Evolutionary conservation across 2,329 filamentous ascomycete species (phyloP).

Genomic region (Cryphonectria radicalis): DNA sequence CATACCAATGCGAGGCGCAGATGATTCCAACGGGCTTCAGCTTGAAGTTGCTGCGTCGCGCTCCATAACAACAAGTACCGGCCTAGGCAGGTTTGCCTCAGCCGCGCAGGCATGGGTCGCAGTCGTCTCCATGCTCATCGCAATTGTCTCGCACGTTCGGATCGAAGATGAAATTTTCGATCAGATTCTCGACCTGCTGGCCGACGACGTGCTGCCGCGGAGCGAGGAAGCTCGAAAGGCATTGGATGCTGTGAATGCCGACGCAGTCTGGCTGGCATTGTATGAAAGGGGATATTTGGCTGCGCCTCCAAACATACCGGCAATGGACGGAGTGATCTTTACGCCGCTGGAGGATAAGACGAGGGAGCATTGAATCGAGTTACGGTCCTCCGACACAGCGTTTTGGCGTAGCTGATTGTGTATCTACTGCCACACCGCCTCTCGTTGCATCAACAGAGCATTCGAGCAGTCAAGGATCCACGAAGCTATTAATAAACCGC

Average conservation of each 20-base stretch:
- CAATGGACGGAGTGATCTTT: slow-evolving; percentile 50
- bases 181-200: slow-evolving; percentile 68
- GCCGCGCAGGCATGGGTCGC: slow-evolving; percentile 68
- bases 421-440: not conserved
- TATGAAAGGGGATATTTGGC: slow-evolving; percentile 50
- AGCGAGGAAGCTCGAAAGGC: slow-evolving; percentile 56
- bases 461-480: not conserved
- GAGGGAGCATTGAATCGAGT: not conserved
- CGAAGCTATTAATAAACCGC: not conserved
- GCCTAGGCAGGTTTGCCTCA: slow-evolving; percentile 64
- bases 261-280: slow-evolving; percentile 75
- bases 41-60: slow-evolving; percentile 26
- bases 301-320: slow-evolving; percentile 43
- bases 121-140: slow-evolving; percentile 60
- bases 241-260: slow-evolving; percentile 68
- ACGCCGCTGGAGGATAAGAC: slow-evolving; percentile 26
- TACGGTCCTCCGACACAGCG: not conserved
- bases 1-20: slow-evolving; percentile 40
- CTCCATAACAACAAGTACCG: slow-evolving; percentile 18
- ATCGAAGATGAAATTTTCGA: slow-evolving; percentile 74
- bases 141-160: slow-evolving; percentile 64
- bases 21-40: slow-evolving; percentile 22
- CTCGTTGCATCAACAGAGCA: not conserved
- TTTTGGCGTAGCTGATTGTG: not conserved
- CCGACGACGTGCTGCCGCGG: slow-evolving; percentile 51